These are phyloP conservation scores for Myxozyma melibiosi DNA, from an alignment of 805 yeast genomes.

Conservation along the genomic window DNA sequence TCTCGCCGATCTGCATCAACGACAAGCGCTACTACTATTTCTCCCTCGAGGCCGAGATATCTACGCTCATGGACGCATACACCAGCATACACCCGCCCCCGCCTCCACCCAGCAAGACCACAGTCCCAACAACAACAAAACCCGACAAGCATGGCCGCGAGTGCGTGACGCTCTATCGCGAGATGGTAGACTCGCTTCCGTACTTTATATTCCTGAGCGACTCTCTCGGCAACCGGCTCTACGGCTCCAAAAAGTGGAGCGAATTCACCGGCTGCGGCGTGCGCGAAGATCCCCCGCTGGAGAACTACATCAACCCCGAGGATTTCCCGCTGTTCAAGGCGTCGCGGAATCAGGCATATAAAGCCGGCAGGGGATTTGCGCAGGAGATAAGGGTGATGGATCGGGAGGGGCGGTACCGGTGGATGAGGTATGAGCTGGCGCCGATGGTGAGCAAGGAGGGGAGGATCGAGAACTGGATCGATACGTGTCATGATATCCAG, in stretches of 20 bases:
- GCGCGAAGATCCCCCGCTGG: neutral
- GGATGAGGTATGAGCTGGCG: conserved; percentile 3
- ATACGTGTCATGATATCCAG: conserved; percentile 4
- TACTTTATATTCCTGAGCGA: conserved; percentile 5
- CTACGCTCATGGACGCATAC: too few relatives aligned
- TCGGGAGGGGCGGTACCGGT: conserved; percentile 6
- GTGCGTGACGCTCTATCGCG: too few relatives aligned
- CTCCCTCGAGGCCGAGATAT: too few relatives aligned
- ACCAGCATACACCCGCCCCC: too few relatives aligned
- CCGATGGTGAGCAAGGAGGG: conserved; percentile 10
- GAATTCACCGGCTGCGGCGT: neutral
- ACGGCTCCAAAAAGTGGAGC: conserved; percentile 6
- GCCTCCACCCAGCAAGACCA: too few relatives aligned
- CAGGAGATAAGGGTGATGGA: neutral
- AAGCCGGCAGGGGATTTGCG: neutral
- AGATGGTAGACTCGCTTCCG: conserved; percentile 11
- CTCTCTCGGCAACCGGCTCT: neutral
- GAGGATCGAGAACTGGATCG: conserved; percentile 1
- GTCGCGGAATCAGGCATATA: neutral
- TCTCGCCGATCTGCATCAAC: too few relatives aligned
- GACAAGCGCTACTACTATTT: too few relatives aligned
- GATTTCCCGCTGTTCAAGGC: neutral
- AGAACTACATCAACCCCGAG: neutral
- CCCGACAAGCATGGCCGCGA: too few relatives aligned
- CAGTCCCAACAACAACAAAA: too few relatives aligned